phyloP scores from a whole-genome alignment of 108 stramenopile genomes.

The Mediolabrus comicus region DNA sequence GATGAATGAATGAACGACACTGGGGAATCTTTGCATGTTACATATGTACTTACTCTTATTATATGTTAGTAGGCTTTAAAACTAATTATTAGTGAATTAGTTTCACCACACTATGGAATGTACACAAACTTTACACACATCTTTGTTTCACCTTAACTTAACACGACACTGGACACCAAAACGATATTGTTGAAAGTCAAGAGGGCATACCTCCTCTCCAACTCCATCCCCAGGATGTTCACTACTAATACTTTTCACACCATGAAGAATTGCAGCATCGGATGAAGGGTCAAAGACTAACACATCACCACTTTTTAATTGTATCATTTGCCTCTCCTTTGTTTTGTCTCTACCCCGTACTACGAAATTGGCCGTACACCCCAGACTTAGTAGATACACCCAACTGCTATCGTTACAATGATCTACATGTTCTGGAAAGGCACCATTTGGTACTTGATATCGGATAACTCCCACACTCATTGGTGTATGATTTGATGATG shows the following conservation, averaged over 20 bases:
- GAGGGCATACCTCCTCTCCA: conserved; percentile 4
- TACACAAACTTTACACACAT: no score
- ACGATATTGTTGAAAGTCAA: neutral
- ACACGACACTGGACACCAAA: conserved; percentile 27
- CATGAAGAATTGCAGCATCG: conserved; percentile 10
- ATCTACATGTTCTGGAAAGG: conserved; percentile 9
- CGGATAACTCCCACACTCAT: conserved; percentile 9
- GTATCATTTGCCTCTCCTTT: conserved; percentile 2
- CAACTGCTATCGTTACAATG: conserved; percentile 17
- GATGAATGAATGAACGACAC: no score
- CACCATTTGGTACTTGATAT: neutral
- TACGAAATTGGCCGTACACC: conserved; percentile 6
- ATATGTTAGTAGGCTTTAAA: no score
- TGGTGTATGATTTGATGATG: neutral
- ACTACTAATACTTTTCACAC: neutral
- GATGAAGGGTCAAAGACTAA: conserved; percentile 20
- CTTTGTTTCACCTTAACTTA: no score
- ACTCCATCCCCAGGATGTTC: neutral
- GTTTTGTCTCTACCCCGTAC: neutral
- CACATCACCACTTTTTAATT: conserved; percentile 4
- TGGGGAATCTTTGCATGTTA: no score
- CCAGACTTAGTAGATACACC: conserved; percentile 14
- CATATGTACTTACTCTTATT: no score
- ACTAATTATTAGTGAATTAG: no score
- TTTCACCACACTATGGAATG: no score